A percentile compares a stretch with the other conserved stretches of the same genome.
These are phyloP conservation scores for Thamnidium elegans DNA, from an alignment of 192 early-diverging fungal genomes.

Conservation along the genomic window DNA sequence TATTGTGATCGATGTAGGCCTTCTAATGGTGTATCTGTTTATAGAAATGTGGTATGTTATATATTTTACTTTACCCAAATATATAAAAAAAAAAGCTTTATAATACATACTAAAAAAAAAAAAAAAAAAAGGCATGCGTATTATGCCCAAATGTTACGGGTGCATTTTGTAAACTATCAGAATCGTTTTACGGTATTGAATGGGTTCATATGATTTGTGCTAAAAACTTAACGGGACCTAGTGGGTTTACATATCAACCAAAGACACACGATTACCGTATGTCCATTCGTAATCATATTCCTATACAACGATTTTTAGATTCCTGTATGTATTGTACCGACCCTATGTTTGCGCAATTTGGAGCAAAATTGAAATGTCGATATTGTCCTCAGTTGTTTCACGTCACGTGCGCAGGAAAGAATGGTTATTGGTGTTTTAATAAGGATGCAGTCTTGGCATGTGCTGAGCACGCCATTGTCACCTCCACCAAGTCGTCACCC, in stretches of 20 bases:
- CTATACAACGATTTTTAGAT: background rate
- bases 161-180: slow-evolving; percentile 1
- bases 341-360: background rate
- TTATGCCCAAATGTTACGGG: background rate
- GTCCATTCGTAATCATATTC: background rate
- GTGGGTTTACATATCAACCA: background rate
- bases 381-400: background rate
- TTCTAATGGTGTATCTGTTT: too few relatives aligned
- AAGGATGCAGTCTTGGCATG: background rate
- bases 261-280: background rate
- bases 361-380: background rate
- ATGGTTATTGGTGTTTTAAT: background rate
- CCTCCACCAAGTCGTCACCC: background rate
- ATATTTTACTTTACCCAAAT: too few relatives aligned
- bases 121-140: too few relatives aligned
- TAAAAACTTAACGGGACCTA: background rate
- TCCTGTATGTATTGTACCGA: background rate
- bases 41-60: background rate
- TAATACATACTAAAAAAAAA: too few relatives aligned
- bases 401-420: background rate
- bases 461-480: background rate
- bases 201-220: slow-evolving; percentile 7
- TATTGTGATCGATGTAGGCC: background rate
- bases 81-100: background rate
- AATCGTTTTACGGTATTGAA: background rate